Evolutionary conservation across 2,329 filamentous ascomycete genomes (phyloP).

Genomic region (Xylariales sp.): DNA sequence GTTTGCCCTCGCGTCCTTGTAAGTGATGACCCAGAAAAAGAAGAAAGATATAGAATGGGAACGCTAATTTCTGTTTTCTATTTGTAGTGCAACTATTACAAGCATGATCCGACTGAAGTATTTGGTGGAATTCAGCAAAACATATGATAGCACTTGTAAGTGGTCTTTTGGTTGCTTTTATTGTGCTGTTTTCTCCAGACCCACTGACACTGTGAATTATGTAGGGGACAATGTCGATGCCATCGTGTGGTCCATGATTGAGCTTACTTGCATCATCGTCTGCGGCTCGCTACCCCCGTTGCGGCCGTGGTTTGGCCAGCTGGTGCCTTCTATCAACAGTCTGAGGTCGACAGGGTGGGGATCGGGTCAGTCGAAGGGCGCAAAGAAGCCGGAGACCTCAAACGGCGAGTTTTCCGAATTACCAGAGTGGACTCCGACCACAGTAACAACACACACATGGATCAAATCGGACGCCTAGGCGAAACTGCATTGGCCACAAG

Average conservation of each 20-base stretch:
- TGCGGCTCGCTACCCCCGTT: constrained; percentile 21
- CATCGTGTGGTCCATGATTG: constrained; percentile 20
- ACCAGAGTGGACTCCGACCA: too few relatives aligned
- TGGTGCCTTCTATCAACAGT: constrained; percentile 4
- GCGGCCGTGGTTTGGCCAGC: constrained; percentile 15
- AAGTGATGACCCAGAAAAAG: not conserved
- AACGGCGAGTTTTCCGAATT: too few relatives aligned
- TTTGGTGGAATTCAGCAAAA: constrained; percentile 13
- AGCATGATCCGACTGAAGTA: constrained; percentile 18
- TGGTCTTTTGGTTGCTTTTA: not conserved
- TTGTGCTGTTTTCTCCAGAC: too few relatives aligned
- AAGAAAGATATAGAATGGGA: not conserved
- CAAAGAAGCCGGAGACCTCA: too few relatives aligned
- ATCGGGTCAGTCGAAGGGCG: too few relatives aligned
- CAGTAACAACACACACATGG: too few relatives aligned
- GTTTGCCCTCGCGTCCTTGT: constrained; percentile 56
- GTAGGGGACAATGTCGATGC: constrained; percentile 16
- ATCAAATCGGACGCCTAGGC: too few relatives aligned
- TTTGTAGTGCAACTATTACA: constrained; percentile 14
- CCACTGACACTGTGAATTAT: not conserved
- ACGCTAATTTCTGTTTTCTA: not conserved
- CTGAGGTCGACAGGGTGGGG: not conserved
- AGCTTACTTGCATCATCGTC: constrained; percentile 18
- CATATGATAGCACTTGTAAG: constrained; percentile 16
- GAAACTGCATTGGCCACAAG: too few relatives aligned